Evolutionary conservation across 768 basidiomycete species (phyloP), one percentile per base, ranked within the genome.

Genomic region (Hemileccinum impolitum): DNA sequence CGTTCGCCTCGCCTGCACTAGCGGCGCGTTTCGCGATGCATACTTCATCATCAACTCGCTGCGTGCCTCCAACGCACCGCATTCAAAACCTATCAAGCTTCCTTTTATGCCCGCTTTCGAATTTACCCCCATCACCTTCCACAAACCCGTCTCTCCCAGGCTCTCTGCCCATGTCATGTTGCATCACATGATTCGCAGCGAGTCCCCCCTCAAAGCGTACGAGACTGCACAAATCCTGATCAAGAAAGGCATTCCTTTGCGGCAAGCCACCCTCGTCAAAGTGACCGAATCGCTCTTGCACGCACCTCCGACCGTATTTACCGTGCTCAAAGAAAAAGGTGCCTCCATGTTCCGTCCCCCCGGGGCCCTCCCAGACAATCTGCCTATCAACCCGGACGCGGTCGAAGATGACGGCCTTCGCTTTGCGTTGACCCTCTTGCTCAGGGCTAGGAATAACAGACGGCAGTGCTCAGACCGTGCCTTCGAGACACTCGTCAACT

Each of bases 131-230:
- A 70, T 81, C 45, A 65, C 74, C 14, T 81, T 85, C 52, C 72
- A 73, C 41, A 68, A 64, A 31, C 64, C 73, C 1, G 67, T 86
- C 10, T 77, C 87, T 21, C 76, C 80, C 3, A 80, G 79, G 18
- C 70, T 90, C 3, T 67, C 82, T 15, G 76, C 80, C 0, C 87
- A 90, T 55, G 69, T 74, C 23, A 71, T 90, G 35, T 54, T 90
- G 10, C 88, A 91, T 43, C 74, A 76, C 26, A 72, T 88, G 34
- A 59, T 90, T 18, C 81, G 84, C 43, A 53, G 67, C 7, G 77
- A 82, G 3, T 65, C 76, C 44, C 50, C 68, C 1, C 60, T 71
- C 44, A 74, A 77, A 40, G 86, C 84, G 0, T 70, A 73, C 26
- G 60, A 63, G 25, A 72, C 80, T 6, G 73, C 81, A 0, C 65